These are phyloP conservation scores for Podila verticillata DNA, from an alignment of 192 early-diverging fungal genomes.

Conservation along the genomic window DNA sequence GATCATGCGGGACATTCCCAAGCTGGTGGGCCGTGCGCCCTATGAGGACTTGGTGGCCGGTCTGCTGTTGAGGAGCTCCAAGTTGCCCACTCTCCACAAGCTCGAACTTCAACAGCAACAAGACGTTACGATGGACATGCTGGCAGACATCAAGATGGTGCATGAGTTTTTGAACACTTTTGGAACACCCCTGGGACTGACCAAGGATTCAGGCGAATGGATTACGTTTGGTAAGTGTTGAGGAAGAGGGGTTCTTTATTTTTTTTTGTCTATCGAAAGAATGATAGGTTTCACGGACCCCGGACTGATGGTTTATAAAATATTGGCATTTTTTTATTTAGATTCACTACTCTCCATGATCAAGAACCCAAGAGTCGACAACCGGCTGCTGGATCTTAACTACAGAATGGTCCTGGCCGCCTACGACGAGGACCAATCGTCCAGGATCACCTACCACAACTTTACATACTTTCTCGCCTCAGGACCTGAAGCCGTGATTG, in stretches of 20 bases:
- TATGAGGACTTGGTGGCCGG: slow-evolving; percentile 41
- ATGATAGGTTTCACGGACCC: too few species aligned
- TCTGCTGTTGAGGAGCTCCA: slow-evolving; percentile 28
- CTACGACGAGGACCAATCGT: slow-evolving; percentile 25
- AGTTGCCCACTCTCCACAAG: slow-evolving; percentile 24
- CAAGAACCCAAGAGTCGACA: slow-evolving; percentile 38
- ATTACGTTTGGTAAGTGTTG: slow-evolving; percentile 29
- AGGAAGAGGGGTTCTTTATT: neutral
- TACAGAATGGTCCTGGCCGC: slow-evolving; percentile 42
- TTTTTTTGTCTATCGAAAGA: neutral
- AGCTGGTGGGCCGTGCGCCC: slow-evolving; percentile 35
- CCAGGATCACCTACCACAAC: slow-evolving; percentile 28
- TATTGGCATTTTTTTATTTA: neutral
- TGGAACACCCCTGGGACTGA: slow-evolving; percentile 35
- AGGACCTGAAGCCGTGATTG: slow-evolving; percentile 19
- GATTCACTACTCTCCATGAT: slow-evolving; percentile 35
- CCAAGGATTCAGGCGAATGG: slow-evolving; percentile 47
- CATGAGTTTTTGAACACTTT: slow-evolving; percentile 51
- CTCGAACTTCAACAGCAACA: slow-evolving; percentile 30
- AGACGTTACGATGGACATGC: slow-evolving; percentile 44
- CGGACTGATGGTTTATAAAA: neutral
- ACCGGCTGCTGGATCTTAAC: slow-evolving; percentile 28
- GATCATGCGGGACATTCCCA: slow-evolving; percentile 35
- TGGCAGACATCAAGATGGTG: slow-evolving; percentile 48
- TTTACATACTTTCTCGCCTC: slow-evolving; percentile 27